phyloP scores from a whole-genome alignment of 179 eudicot species.

The Patellifolia procumbens region DNA sequence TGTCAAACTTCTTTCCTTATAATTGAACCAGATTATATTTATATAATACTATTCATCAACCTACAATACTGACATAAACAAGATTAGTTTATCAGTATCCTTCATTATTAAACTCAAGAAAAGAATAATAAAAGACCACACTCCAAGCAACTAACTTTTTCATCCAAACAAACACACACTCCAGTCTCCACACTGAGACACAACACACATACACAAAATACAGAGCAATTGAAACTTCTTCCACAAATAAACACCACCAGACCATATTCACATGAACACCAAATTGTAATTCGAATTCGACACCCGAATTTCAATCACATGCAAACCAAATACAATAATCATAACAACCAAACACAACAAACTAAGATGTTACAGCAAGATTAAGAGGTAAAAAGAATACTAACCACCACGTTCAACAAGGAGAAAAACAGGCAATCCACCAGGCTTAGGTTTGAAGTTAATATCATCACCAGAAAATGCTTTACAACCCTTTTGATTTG shows the following conservation, averaged over 20 bases:
- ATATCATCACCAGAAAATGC: conserved; percentile 52
- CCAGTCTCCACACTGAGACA: not conserved
- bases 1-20: not conserved
- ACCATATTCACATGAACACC: not conserved
- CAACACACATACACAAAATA: not conserved
- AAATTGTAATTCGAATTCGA: not conserved
- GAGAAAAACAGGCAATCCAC: conserved; percentile 77
- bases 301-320: conserved; percentile 14
- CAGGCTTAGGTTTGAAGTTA: conserved; percentile 65
- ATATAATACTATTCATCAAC: not conserved
- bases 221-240: not conserved
- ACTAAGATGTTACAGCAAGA: no score
- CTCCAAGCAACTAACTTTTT: conserved; percentile 7
- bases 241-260: no score
- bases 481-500: conserved; percentile 73
- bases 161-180: conserved; percentile 12
- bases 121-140: conserved; percentile 12
- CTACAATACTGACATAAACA: not conserved
- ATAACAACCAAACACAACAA: not conserved
- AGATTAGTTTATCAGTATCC: not conserved
- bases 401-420: conserved; percentile 93
- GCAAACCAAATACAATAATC: no score
- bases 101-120: not conserved
- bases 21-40: not conserved
- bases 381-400: no score